Evolutionary conservation across 208 protist species (phyloP).

Genomic region (Naegleria gruberi): DNA sequence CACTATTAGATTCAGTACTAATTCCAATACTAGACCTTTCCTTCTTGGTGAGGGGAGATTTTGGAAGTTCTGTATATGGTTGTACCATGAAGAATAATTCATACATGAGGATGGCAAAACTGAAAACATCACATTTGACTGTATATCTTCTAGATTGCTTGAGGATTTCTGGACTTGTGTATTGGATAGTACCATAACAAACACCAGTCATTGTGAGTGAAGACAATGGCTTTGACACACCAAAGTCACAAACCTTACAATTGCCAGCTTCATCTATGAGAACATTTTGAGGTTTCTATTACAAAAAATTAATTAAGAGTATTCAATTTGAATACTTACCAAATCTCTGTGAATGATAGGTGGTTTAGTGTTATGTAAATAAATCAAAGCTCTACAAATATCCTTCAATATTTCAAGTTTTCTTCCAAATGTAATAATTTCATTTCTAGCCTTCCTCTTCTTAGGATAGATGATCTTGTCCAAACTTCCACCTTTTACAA

Average conservation of each 20-base stretch:
- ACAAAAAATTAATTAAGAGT: not conserved
- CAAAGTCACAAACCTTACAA: not conserved
- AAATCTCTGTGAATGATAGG: not conserved
- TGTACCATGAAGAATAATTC: not conserved
- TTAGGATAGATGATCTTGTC: not conserved
- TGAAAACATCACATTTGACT: not conserved
- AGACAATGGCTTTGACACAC: not conserved
- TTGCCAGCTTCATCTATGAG: not conserved
- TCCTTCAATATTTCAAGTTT: not conserved
- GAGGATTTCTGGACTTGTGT: not conserved
- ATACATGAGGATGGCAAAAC: slow-evolving; percentile 12
- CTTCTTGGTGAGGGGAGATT: not conserved
- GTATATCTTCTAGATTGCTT: not conserved
- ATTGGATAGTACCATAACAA: slow-evolving; percentile 7
- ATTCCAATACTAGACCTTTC: not conserved
- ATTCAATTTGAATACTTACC: not conserved
- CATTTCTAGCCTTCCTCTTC: not conserved
- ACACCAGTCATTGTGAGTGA: not conserved
- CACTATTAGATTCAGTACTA: not conserved
- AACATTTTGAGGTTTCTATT: not conserved
- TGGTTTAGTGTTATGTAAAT: not conserved
- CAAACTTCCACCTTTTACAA: not conserved
- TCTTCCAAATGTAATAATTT: not conserved
- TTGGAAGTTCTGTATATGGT: not conserved
- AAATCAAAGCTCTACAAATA: slow-evolving; percentile 15